Evolutionary conservation across 345 rosid species (phyloP).

Genomic region (Schrenkiella parvula): DNA sequence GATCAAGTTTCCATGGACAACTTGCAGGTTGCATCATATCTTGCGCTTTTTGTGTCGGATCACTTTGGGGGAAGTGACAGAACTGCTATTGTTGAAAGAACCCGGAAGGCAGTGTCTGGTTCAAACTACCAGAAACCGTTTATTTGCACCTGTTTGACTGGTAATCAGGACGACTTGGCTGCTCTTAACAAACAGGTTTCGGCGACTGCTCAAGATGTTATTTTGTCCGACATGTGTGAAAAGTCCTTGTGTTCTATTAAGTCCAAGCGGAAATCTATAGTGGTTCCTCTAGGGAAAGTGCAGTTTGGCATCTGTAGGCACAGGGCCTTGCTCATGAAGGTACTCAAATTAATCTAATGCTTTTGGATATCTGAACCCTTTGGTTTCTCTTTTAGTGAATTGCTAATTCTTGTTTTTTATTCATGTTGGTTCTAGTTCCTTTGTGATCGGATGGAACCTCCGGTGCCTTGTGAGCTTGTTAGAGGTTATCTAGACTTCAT

Average conservation of each 20-base stretch:
- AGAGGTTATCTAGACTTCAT: slow-evolving; percentile 92
- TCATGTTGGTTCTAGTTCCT: slow-evolving; percentile 57
- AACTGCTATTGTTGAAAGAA: slow-evolving; percentile 57
- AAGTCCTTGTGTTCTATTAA: slow-evolving; percentile 66
- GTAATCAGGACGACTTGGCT: slow-evolving; percentile 45
- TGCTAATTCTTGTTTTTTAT: slow-evolving; percentile 20
- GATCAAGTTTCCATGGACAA: slow-evolving; percentile 39
- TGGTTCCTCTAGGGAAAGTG: slow-evolving; percentile 81
- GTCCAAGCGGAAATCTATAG: slow-evolving; percentile 56
- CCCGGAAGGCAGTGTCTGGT: slow-evolving; percentile 74
- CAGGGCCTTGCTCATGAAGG: slow-evolving; percentile 93
- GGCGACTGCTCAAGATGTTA: slow-evolving; percentile 45
- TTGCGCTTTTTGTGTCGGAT: slow-evolving; percentile 92
- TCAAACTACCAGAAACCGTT: slow-evolving; percentile 81
- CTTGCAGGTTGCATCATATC: slow-evolving; percentile 67
- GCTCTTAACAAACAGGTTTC: slow-evolving; percentile 36
- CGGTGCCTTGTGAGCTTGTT: slow-evolving; percentile 93
- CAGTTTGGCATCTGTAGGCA: slow-evolving; percentile 94
- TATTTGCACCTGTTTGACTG: slow-evolving; percentile 88
- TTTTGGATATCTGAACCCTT: slow-evolving; percentile 1
- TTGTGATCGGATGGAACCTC: slow-evolving; percentile 94
- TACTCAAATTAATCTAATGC: slow-evolving; percentile 19
- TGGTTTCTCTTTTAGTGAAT: neutral
- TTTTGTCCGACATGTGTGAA: slow-evolving; percentile 74
- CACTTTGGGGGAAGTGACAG: slow-evolving; percentile 98